A percentile compares a stretch with the other conserved stretches of the same genome.
These are phyloP conservation scores for Cladosporium colombiae DNA, from an alignment of 2,329 filamentous ascomycete species.

Conservation along the genomic window DNA sequence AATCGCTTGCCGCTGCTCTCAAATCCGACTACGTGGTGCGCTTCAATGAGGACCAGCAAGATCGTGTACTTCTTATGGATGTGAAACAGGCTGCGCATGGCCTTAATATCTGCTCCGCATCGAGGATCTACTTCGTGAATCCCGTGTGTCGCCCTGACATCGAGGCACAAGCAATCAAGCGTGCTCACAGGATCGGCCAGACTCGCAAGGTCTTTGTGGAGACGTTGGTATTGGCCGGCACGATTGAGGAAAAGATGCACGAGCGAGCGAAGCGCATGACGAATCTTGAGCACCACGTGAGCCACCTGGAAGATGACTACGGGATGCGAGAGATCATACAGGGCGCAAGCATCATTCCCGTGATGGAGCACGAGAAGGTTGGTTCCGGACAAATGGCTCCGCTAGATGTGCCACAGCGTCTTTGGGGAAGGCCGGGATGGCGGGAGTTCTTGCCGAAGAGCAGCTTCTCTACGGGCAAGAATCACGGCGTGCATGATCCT, in stretches of 20 bases:
- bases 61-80: constrained; percentile 86
- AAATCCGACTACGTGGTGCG: constrained; percentile 74
- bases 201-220: constrained; percentile 77
- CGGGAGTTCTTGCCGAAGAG: constrained; percentile 13
- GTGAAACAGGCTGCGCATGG: constrained; percentile 87
- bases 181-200: constrained; percentile 85
- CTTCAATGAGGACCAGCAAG: constrained; percentile 69
- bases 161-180: constrained; percentile 88
- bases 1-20: constrained; percentile 59
- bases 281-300: constrained; percentile 57
- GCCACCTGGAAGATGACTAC: constrained; percentile 59
- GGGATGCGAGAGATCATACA: constrained; percentile 62
- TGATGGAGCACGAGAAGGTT: constrained; percentile 37
- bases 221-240: constrained; percentile 76
- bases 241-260: constrained; percentile 83
- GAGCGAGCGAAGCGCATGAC: constrained; percentile 74
- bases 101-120: constrained; percentile 79
- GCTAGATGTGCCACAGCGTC: constrained; percentile 44
- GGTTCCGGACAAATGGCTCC: constrained; percentile 43
- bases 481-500: neutral
- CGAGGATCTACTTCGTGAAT: constrained; percentile 83
- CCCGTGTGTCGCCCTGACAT: constrained; percentile 82
- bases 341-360: constrained; percentile 52
- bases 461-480: neutral
- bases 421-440: constrained; percentile 46